A percentile compares a stretch with the other conserved stretches of the same genome.
Conservation (phyloP, 306 rosid species). For the Herpetospermum pedunculosum region DNA sequence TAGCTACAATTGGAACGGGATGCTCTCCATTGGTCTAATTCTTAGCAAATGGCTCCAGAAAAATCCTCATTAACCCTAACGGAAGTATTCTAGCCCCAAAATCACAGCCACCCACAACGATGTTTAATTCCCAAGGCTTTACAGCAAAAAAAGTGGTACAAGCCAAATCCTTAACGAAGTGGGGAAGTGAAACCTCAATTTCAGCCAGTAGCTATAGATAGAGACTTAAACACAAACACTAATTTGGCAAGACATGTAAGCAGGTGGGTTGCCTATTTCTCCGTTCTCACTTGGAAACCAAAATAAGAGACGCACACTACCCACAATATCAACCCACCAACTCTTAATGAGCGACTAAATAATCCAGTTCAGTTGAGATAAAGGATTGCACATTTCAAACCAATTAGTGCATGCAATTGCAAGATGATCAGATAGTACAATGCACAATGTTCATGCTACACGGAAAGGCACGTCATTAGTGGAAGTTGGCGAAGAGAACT, state of each 20-base stretch:
- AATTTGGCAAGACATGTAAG: neutral
- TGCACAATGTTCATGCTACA: neutral
- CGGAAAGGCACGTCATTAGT: neutral
- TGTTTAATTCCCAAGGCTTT: neutral
- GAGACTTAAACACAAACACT: no score
- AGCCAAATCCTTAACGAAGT: neutral
- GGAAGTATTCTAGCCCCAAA: neutral
- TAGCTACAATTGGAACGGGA: neutral
- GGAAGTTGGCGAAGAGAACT: neutral
- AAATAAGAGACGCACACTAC: neutral
- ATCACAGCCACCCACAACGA: neutral
- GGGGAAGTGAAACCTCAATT: neutral
- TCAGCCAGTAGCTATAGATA: no score
- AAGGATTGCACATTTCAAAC: neutral
- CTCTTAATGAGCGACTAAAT: neutral
- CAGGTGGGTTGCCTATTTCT: neutral
- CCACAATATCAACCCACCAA: neutral
- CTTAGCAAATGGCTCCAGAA: neutral
- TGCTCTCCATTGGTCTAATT: neutral
- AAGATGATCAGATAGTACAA: neutral
- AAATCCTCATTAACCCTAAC: neutral
- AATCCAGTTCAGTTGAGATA: neutral
- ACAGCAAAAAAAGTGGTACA: neutral
- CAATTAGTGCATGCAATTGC: neutral
- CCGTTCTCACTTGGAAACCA: neutral